Percentiles rank a stretch among this genome's conserved stretches.
phyloP scores from a whole-genome alignment of 2,329 filamentous ascomycete species.

The Epichloe amarillans region DNA sequence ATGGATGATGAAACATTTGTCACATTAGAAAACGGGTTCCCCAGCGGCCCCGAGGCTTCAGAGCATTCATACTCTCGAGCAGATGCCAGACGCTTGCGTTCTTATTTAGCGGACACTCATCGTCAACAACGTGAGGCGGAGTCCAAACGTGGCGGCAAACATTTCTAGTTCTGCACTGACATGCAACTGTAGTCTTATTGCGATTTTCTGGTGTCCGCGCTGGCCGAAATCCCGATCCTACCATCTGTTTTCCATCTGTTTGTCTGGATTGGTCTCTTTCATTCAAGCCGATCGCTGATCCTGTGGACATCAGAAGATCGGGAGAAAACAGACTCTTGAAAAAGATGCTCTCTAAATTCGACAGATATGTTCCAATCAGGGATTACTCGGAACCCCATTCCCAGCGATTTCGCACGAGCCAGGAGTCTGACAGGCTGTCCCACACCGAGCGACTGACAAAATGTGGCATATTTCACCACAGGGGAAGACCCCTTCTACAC shows the following conservation, averaged over 20 bases:
- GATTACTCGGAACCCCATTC: slow-evolving; percentile 20
- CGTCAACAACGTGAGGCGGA: neutral
- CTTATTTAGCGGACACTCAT: neutral
- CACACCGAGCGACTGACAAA: slow-evolving; percentile 31
- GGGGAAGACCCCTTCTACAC: neutral
- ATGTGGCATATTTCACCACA: neutral
- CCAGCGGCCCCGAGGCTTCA: neutral
- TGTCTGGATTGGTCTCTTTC: neutral
- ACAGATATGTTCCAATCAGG: slow-evolving; percentile 39
- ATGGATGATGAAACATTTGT: neutral
- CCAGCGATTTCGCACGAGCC: slow-evolving; percentile 34
- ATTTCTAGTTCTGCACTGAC: neutral
- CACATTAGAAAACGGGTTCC: neutral
- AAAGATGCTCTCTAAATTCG: slow-evolving; percentile 13
- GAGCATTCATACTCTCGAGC: neutral
- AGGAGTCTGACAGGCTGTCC: slow-evolving; percentile 28
- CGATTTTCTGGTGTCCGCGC: neutral
- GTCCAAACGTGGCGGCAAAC: neutral
- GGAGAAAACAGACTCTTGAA: neutral
- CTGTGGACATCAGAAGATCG: neutral
- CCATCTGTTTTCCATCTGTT: neutral
- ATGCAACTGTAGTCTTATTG: neutral
- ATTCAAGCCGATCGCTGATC: neutral
- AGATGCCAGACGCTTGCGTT: neutral
- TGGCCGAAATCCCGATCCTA: neutral